Conservation (phyloP, 352 stramenopile species). For the Sclerospora graminicola region DNA sequence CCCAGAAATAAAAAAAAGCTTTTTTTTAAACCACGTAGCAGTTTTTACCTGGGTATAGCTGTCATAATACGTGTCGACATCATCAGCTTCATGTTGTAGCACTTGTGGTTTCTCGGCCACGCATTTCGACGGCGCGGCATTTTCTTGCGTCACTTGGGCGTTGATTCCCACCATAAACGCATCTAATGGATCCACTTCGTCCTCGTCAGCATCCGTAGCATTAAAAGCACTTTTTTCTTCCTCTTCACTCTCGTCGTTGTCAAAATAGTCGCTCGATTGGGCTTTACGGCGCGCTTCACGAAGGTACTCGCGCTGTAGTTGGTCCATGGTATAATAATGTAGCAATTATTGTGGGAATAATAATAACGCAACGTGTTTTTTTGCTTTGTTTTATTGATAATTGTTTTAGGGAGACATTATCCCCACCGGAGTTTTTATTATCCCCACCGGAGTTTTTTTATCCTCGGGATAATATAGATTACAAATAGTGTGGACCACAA, state of each 20-base stretch:
- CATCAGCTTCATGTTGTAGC: conserved; percentile 26
- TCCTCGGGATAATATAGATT: too few relatives aligned
- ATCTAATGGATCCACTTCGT: conserved; percentile 75
- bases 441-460: too few relatives aligned
- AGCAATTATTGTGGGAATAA: not conserved
- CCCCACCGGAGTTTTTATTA: too few relatives aligned
- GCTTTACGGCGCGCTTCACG: conserved; percentile 42
- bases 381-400: not conserved
- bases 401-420: not conserved
- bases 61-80: conserved; percentile 22
- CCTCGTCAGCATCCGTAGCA: conserved; percentile 5
- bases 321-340: conserved; percentile 18
- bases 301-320: conserved; percentile 48
- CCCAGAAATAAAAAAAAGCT: too few relatives aligned
- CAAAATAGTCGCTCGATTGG: conserved; percentile 45
- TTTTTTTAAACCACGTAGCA: too few relatives aligned
- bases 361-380: not conserved
- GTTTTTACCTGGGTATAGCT: conserved; percentile 18
- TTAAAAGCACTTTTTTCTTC: not conserved
- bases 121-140: conserved; percentile 7
- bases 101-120: conserved; percentile 30
- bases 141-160: conserved; percentile 50
- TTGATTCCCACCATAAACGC: conserved; percentile 82
- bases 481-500: too few relatives aligned
- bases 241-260: conserved; percentile 47